phyloP scores from a whole-genome alignment of 2,329 filamentous ascomycete genomes.

The Cladosporium velox region DNA sequence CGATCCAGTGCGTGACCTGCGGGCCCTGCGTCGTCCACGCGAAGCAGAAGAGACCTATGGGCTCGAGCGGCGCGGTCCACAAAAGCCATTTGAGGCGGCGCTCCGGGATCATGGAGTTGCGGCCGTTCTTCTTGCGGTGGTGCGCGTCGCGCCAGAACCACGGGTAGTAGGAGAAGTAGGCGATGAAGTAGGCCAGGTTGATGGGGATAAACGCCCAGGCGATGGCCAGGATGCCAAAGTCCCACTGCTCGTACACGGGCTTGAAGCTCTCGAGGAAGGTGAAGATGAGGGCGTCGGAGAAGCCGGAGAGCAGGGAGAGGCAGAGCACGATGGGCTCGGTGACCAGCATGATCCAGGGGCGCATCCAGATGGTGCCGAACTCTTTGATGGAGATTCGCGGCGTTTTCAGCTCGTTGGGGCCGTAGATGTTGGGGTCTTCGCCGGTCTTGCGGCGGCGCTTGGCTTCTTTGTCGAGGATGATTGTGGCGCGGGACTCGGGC shows the following conservation, averaged over 20 bases:
- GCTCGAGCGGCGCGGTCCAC: constrained; percentile 51
- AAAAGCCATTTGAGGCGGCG: constrained; percentile 65
- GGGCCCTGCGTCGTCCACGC: constrained; percentile 67
- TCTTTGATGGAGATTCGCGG: constrained; percentile 42
- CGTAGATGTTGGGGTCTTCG: constrained; percentile 62
- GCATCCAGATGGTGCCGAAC: constrained; percentile 54
- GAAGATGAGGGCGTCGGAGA: constrained; percentile 72
- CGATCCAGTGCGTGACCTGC: constrained; percentile 56
- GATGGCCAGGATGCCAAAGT: constrained; percentile 57
- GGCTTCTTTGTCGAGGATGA: constrained; percentile 74
- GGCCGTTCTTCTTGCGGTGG: constrained; percentile 48
- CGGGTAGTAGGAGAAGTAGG: constrained; percentile 61
- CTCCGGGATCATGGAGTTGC: constrained; percentile 58
- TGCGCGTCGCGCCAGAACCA: constrained; percentile 58
- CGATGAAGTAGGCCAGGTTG: constrained; percentile 53
- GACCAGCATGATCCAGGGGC: constrained; percentile 71
- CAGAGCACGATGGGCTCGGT: constrained; percentile 71
- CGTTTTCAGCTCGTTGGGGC: constrained; percentile 66
- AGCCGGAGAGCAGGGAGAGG: constrained; percentile 68
- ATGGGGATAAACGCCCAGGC: constrained; percentile 62
- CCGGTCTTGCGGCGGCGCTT: constrained; percentile 67
- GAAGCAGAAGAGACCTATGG: constrained; percentile 65
- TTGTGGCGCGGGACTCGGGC: constrained; percentile 73
- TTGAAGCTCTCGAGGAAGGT: constrained; percentile 72
- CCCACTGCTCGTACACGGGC: constrained; percentile 67